Conservation (phyloP, 2,329 filamentous ascomycete genomes). For the Lachnellula subtilissima region DNA sequence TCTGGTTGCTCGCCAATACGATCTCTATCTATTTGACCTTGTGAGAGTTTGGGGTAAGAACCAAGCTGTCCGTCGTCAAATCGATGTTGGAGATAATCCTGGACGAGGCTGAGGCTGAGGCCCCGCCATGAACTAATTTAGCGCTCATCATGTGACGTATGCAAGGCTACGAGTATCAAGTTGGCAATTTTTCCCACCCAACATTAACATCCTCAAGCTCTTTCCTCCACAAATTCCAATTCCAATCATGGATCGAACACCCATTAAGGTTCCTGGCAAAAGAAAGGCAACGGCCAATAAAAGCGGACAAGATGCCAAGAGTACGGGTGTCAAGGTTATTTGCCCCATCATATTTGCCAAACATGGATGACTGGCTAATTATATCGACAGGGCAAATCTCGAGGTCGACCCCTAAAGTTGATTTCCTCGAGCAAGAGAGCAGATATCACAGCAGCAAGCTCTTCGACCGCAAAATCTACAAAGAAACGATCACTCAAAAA, state of each 20-base stretch:
- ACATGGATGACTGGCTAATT: neutral
- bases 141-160: neutral
- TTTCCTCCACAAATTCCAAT: neutral
- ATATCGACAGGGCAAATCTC: neutral
- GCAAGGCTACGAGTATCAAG: neutral
- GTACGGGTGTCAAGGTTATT: neutral
- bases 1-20: too few relatives aligned
- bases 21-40: too few relatives aligned
- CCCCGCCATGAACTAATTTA: too few relatives aligned
- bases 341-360: neutral
- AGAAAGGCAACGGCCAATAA: slow-evolving; percentile 21
- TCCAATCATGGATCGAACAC: slow-evolving; percentile 25
- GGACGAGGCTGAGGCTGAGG: too few relatives aligned
- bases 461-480: neutral
- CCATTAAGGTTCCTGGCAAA: slow-evolving; percentile 30
- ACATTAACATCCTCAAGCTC: neutral
- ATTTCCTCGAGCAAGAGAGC: neutral
- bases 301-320: slow-evolving; percentile 1
- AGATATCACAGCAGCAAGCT: neutral
- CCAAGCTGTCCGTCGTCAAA: too few relatives aligned
- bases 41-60: too few relatives aligned
- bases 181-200: neutral
- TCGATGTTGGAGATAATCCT: too few relatives aligned
- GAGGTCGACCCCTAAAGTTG: slow-evolving; percentile 19
- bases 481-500: slow-evolving; percentile 22